phyloP scores from a whole-genome alignment of 1,139 yeast species.

The Arxiozyma heterogenica region DNA sequence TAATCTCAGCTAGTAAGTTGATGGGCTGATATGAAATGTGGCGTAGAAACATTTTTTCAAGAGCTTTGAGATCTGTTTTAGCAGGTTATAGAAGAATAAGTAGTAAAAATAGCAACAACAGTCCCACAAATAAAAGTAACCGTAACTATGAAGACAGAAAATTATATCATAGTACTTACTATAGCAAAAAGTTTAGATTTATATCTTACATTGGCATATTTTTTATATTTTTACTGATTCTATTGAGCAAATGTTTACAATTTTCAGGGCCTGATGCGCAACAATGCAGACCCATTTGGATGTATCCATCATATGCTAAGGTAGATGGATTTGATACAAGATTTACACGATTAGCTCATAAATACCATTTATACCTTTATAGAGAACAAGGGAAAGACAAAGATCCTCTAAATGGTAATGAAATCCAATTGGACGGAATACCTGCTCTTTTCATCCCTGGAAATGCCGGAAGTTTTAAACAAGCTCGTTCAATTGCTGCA shows the following conservation, averaged over 20 bases:
- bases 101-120: background rate
- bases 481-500: constrained; percentile 87
- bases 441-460: constrained; percentile 95
- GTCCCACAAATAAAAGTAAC: no score
- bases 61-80: background rate
- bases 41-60: background rate
- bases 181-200: constrained; percentile 1
- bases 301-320: constrained; percentile 72
- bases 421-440: constrained; percentile 49
- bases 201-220: constrained; percentile 13
- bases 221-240: constrained; percentile 8
- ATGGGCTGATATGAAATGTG: background rate
- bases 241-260: constrained; percentile 9
- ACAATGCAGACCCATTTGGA: constrained; percentile 51
- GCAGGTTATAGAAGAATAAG: background rate
- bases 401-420: constrained; percentile 37
- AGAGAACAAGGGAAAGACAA: constrained; percentile 67
- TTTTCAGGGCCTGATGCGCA: constrained; percentile 37
- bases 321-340: constrained; percentile 61
- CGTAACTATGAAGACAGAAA: background rate
- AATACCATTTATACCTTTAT: constrained; percentile 73
- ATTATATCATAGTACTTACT: background rate
- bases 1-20: background rate
- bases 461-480: constrained; percentile 90
- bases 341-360: constrained; percentile 65